Base-by-base conservation (phyloP, 2,329 filamentous ascomycete species). In the Aspergillus jensenii region DNA sequence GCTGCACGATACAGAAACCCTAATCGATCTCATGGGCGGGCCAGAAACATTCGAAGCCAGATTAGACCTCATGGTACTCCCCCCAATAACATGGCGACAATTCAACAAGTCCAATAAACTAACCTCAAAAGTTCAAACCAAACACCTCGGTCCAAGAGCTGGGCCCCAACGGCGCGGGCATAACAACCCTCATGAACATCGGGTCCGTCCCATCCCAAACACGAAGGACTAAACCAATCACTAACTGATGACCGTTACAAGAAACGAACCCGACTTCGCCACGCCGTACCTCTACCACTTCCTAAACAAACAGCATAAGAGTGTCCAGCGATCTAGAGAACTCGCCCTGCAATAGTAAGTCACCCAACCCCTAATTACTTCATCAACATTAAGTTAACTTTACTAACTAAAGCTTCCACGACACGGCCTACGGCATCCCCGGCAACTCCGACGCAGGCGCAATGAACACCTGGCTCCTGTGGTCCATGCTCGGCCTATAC, bases 261-360 rank as follows among this genome's bases (percentile, higher is more conserved):
- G 85, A 25, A 89, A 89, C 67, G 84, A 90, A 71, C 86, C 87
- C 0, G 82, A 82, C 65, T 90, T 90, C 71, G 82, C 81, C 0
- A 85, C 83, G 0, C 87, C 87, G 0, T 90, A 87, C 69, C 78
- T 90, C 4, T 90, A 87, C 78, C 87, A 88, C 72, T 90, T 84
- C 70, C 83, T 84, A 58, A 84, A 84, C 61, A 82, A 84, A 49
- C 87, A 89, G 68, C 81, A 85, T 64, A 82, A 85, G 47, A 81
- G 81, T 19, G 86, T 90, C n/a, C 70, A 82, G 59, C 79, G 82
- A 60, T 84, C 82, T 40, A 82, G 87, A 52, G 76, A 74, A 52
- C 78, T 87, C 35, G 86, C 85, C 11, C 81, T 84, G 60, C 74
- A 78, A 45, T 87, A 84, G 67, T 71, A 61, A 51, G 65, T 46